These are phyloP conservation scores for Leucosporidium creatinivorum DNA, from an alignment of 768 basidiomycete genomes.

Conservation along the genomic window DNA sequence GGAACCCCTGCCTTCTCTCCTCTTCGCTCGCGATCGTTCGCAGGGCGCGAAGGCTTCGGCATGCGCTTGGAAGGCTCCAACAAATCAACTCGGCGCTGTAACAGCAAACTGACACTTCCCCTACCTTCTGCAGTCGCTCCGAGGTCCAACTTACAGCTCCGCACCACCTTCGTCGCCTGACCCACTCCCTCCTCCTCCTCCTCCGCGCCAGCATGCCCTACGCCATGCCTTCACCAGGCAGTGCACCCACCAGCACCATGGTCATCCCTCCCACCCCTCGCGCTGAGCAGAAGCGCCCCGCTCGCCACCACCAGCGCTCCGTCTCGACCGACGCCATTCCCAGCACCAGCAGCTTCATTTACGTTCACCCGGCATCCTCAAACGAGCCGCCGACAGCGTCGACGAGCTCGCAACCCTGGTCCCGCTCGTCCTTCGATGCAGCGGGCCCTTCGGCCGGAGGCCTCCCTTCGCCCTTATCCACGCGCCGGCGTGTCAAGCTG, in stretches of 20 bases:
- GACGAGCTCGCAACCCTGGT: not conserved
- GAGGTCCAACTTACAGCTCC: too few relatives aligned
- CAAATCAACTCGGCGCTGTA: too few relatives aligned
- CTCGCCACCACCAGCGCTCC: slow-evolving; percentile 28
- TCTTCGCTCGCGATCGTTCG: too few relatives aligned
- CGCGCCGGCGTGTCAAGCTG: not conserved
- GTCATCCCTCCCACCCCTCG: slow-evolving; percentile 1
- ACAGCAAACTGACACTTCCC: too few relatives aligned
- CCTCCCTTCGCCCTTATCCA: not conserved
- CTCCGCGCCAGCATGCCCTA: slow-evolving; percentile 18
- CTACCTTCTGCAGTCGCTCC: too few relatives aligned
- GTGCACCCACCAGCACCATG: slow-evolving; percentile 10
- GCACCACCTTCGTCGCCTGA: too few relatives aligned
- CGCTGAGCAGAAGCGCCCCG: slow-evolving; percentile 9
- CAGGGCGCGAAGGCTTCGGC: too few relatives aligned
- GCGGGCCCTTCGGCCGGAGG: not conserved
- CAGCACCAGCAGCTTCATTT: slow-evolving; percentile 29
- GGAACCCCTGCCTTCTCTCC: too few relatives aligned
- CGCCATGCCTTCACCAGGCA: slow-evolving; percentile 7
- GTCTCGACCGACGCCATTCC: slow-evolving; percentile 25
- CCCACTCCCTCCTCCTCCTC: too few relatives aligned
- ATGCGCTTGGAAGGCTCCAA: too few relatives aligned
- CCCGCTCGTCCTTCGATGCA: not conserved
- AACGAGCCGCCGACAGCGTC: not conserved
- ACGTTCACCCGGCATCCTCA: slow-evolving; percentile 27